phyloP scores from a whole-genome alignment of 352 stramenopile genomes.

The Globisporangium spinosum region DNA sequence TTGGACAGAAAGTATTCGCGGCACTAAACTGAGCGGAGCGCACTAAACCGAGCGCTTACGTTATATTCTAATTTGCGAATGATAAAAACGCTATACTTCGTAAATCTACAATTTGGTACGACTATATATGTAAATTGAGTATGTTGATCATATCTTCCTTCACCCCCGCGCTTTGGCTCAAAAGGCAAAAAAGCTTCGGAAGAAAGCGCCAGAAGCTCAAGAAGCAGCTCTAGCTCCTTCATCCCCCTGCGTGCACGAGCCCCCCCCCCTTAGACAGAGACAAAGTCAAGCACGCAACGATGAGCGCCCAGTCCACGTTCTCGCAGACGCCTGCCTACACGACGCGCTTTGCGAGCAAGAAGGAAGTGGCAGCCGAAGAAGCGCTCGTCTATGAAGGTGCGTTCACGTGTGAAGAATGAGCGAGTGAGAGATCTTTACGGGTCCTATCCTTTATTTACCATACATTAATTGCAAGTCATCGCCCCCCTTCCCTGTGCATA shows the following conservation, averaged over 20 bases:
- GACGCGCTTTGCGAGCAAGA: conserved; percentile 29
- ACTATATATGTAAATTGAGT: too few species aligned
- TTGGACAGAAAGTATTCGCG: background rate
- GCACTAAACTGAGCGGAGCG: background rate
- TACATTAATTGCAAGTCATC: background rate
- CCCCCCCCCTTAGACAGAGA: background rate
- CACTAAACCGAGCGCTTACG: background rate
- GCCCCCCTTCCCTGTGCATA: background rate
- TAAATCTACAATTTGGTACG: too few species aligned
- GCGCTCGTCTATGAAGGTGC: conserved; percentile 62
- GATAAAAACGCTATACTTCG: too few species aligned
- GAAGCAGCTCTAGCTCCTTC: background rate
- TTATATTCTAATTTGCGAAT: too few species aligned
- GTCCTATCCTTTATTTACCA: background rate
- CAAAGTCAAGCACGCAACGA: conserved; percentile 15
- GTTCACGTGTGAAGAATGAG: conserved; percentile 1
- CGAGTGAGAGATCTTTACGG: conserved; percentile 7
- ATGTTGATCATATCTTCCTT: background rate
- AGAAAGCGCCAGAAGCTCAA: background rate
- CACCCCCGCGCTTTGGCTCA: background rate
- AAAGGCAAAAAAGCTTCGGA: background rate
- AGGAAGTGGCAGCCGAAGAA: conserved; percentile 57
- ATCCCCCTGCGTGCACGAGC: background rate
- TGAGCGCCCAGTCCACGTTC: conserved; percentile 76
- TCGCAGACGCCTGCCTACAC: conserved; percentile 69